A percentile compares a stretch with the other conserved stretches of the same genome.
phyloP scores from a whole-genome alignment of 495 filamentous ascomycete genomes.

The Xylaria castorea region DNA sequence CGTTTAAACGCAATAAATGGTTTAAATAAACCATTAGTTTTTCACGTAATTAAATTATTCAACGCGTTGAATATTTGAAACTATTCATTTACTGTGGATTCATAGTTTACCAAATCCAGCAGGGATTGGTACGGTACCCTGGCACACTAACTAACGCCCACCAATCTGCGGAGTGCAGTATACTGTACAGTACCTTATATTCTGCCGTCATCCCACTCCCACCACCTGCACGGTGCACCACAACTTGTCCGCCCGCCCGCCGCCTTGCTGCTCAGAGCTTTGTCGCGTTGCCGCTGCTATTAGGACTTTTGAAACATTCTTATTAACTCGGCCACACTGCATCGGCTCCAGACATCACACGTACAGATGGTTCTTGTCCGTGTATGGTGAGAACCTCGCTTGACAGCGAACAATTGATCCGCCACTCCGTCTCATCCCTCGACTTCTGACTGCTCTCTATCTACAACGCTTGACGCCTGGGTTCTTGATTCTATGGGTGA shows the following conservation, averaged over 20 bases:
- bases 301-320: constrained; percentile 15
- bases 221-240: constrained; percentile 26
- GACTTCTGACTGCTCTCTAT: background rate
- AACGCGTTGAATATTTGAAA: no score
- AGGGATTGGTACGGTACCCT: no score
- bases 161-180: constrained; percentile 16
- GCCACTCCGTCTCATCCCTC: background rate
- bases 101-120: no score
- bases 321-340: background rate
- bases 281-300: constrained; percentile 15
- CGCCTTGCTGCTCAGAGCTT: constrained; percentile 30
- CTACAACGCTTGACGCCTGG: constrained; percentile 13
- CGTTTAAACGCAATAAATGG: no score
- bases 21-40: no score
- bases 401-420: constrained; percentile 33
- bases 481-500: constrained; percentile 36
- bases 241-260: constrained; percentile 24
- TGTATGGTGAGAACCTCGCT: constrained; percentile 35
- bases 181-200: constrained; percentile 25
- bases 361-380: constrained; percentile 28
- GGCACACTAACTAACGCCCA: constrained; percentile 3
- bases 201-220: constrained; percentile 40
- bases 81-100: no score
- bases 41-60: no score
- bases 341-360: background rate